Evolutionary conservation across 176 grass and related monocot genomes (phyloP).

Genomic region (Avena sativa): DNA sequence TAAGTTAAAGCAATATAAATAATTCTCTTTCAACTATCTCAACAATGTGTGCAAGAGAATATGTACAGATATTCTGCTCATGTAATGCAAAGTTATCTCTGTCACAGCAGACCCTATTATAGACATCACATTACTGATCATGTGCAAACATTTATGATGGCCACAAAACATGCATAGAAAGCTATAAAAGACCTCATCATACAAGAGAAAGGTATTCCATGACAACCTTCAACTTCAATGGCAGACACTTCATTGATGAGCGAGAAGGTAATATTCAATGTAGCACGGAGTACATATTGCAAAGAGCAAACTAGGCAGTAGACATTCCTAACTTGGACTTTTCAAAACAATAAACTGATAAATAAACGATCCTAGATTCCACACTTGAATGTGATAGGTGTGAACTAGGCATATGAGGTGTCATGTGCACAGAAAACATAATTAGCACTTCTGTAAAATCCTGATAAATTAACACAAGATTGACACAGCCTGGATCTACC

Average conservation of each 20-base stretch:
- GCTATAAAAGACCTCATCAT: neutral
- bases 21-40: neutral
- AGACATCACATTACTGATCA: conserved; percentile 21
- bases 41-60: neutral
- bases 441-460: neutral
- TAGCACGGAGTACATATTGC: neutral
- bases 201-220: conserved; percentile 3
- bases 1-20: neutral
- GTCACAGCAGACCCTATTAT: neutral
- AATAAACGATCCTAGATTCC: neutral
- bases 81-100: neutral
- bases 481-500: neutral
- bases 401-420: neutral
- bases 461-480: neutral
- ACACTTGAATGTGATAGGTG: neutral
- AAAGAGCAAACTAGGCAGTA: neutral
- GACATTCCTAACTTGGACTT: neutral
- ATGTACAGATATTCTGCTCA: conserved; percentile 5
- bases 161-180: neutral
- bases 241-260: neutral
- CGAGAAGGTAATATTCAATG: neutral
- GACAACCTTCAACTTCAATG: neutral
- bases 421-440: neutral
- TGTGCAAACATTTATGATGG: conserved; percentile 3
- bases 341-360: neutral